A percentile compares a stretch with the other conserved stretches of the same genome.
phyloP scores from a whole-genome alignment of 805 yeast genomes.

The Vanderwaltozyma yarrowii region DNA sequence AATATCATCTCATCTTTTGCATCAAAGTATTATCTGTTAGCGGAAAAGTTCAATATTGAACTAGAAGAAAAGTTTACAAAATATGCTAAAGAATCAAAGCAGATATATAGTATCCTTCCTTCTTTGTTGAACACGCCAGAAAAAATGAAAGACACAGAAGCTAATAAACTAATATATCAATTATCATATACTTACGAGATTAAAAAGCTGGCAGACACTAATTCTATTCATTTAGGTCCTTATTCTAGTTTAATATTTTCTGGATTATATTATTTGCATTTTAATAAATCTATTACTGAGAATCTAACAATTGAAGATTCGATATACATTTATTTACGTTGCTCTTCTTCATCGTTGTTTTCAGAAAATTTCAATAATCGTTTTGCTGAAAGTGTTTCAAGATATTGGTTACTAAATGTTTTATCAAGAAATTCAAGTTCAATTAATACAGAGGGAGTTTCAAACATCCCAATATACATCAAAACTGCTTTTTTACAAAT shows the following conservation, averaged over 20 bases:
- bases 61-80: constrained; percentile 32
- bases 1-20: background rate
- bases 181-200: constrained; percentile 30
- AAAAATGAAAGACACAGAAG: constrained; percentile 4
- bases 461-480: constrained; percentile 24
- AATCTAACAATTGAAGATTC: constrained; percentile 17
- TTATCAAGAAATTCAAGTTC: constrained; percentile 12
- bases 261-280: constrained; percentile 14
- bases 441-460: constrained; percentile 10
- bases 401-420: constrained; percentile 31
- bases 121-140: background rate
- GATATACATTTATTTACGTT: constrained; percentile 33
- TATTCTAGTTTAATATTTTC: constrained; percentile 26
- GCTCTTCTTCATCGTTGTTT: constrained; percentile 33
- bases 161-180: constrained; percentile 30
- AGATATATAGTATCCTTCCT: constrained; percentile 31
- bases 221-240: constrained; percentile 24
- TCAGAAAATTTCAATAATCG: constrained; percentile 16
- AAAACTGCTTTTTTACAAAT: constrained; percentile 34
- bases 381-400: constrained; percentile 22
- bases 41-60: constrained; percentile 55
- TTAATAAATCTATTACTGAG: constrained; percentile 9
- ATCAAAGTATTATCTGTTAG: constrained; percentile 35
- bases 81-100: constrained; percentile 30
- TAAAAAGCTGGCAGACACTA: constrained; percentile 21